Percentiles rank a stretch among this genome's conserved stretches.
Conservation (phyloP, 1,284 basidiomycete species). For the Trichosporon inkin region DNA sequence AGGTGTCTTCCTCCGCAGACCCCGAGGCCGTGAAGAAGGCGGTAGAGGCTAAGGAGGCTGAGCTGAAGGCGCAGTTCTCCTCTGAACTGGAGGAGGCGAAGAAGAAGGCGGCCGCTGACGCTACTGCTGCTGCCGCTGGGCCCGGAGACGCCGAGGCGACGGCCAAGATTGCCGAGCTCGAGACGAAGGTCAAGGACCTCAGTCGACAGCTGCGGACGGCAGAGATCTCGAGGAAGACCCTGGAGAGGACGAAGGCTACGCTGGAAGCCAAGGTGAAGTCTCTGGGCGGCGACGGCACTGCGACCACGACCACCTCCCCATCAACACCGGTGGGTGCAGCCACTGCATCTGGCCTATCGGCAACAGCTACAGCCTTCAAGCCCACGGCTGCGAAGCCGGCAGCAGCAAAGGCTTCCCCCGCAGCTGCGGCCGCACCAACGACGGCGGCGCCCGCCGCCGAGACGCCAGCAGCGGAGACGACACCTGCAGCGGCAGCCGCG, state of each 20-base stretch:
- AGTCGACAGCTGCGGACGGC: slow-evolving; percentile 40
- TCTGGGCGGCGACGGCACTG: slow-evolving; percentile 21
- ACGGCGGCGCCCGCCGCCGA: slow-evolving; percentile 12
- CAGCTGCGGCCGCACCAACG: slow-evolving; percentile 10
- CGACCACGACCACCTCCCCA: slow-evolving; percentile 8
- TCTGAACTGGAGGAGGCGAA: slow-evolving; percentile 19
- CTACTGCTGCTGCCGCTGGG: not conserved
- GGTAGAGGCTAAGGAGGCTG: slow-evolving; percentile 28
- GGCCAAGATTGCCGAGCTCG: slow-evolving; percentile 34
- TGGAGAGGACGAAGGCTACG: slow-evolving; percentile 27
- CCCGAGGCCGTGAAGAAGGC: slow-evolving; percentile 27
- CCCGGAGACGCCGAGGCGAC: not conserved
- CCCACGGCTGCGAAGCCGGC: slow-evolving; percentile 14
- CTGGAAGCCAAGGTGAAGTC: slow-evolving; percentile 38
- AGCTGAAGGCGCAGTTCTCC: slow-evolving; percentile 29
- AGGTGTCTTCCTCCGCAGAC: slow-evolving; percentile 7
- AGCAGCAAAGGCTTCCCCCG: slow-evolving; percentile 13
- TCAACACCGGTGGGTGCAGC: slow-evolving; percentile 7
- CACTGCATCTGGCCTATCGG: slow-evolving; percentile 12
- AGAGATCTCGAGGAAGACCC: slow-evolving; percentile 42
- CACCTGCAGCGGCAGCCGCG: not conserved
- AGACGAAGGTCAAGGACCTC: slow-evolving; percentile 37
- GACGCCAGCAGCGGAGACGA: slow-evolving; percentile 11
- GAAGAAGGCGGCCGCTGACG: slow-evolving; percentile 4
- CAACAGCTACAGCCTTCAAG: slow-evolving; percentile 26